Base-by-base conservation (phyloP, 257 asterid genomes). In the Verbena officinalis region DNA sequence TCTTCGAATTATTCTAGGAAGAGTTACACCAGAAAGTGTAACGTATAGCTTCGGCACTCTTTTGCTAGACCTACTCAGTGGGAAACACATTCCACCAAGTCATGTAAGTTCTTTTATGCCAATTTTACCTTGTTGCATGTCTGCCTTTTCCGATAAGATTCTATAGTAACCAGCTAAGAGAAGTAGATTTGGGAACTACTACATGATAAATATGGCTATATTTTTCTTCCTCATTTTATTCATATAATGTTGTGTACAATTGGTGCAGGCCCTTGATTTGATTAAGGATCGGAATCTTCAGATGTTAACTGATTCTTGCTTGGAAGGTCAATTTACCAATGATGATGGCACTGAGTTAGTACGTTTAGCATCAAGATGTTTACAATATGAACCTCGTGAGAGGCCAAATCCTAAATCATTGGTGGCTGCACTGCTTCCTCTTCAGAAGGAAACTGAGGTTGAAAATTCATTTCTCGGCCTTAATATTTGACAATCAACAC, bases 381-480 rank as follows among this genome's bases (percentile, higher is more conserved):
- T 86, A 57, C 90, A 83, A 56, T 86, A 80, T 11, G 94, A 86
- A 59, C 94, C 94, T 9, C 87, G 94, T 46, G 94, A 86, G 71
- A 79, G 94, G 71, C 94, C 94, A 54, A 78, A 83, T 68, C 78
- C 94, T 10, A 86, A 76, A 68, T 81, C 94, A 11, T 65, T 86
- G 62, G 88, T 81, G 55, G 53, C 94, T 74, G 79, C 94, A 21
- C 70, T 86, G 82, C 50, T 86, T 76, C 94, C 94, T 72, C 84
- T 86, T 73, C 94, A 86, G 72, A 86, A 86, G 80, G 90, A 86
- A 71, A 74, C 84, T 19, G 94, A 86, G 94, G 94, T 83, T 66
- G 51, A 44, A n/a, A 9, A 21, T 49, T 20, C 55, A 5, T 9
- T 49, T 49, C 20, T 49, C 1, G 6, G n/a, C 20, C n/a, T 50